Evolutionary conservation across 805 yeast species (phyloP).

Genomic region (Zygosaccharomyces gambellarensis): DNA sequence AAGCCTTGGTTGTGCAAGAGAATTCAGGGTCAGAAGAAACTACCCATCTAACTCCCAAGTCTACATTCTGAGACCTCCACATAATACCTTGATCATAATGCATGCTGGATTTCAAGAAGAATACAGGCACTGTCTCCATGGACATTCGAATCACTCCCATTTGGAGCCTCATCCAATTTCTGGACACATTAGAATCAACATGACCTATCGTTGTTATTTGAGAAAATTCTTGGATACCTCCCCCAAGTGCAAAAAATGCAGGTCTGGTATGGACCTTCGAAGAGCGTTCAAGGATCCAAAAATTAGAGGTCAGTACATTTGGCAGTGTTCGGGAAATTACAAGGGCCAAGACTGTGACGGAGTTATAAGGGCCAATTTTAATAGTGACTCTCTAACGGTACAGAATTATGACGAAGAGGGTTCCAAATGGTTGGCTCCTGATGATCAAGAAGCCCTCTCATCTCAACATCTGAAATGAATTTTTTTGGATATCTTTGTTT

Average conservation of each 20-base stretch:
- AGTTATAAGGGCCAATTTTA: slow-evolving; percentile 48
- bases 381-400: slow-evolving; percentile 34
- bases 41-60: slow-evolving; percentile 27
- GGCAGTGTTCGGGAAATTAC: slow-evolving; percentile 56
- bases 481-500: neutral
- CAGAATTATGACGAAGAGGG: slow-evolving; percentile 30
- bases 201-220: slow-evolving; percentile 60
- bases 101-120: slow-evolving; percentile 76
- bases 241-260: slow-evolving; percentile 43
- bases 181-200: slow-evolving; percentile 51
- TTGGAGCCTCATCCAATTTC: slow-evolving; percentile 44
- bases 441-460: slow-evolving; percentile 36
- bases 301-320: slow-evolving; percentile 54
- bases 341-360: slow-evolving; percentile 43
- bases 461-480: neutral
- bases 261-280: slow-evolving; percentile 46
- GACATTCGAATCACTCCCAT: slow-evolving; percentile 23
- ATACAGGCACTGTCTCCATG: slow-evolving; percentile 59
- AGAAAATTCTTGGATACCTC: slow-evolving; percentile 24
- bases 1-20: slow-evolving; percentile 65
- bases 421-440: slow-evolving; percentile 45
- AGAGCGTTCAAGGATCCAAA: slow-evolving; percentile 46
- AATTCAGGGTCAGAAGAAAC: slow-evolving; percentile 51
- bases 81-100: slow-evolving; percentile 67
- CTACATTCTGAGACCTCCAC: slow-evolving; percentile 51